These are phyloP conservation scores for Penicillium alfredii DNA, from an alignment of 495 filamentous ascomycete species.

Conservation along the genomic window DNA sequence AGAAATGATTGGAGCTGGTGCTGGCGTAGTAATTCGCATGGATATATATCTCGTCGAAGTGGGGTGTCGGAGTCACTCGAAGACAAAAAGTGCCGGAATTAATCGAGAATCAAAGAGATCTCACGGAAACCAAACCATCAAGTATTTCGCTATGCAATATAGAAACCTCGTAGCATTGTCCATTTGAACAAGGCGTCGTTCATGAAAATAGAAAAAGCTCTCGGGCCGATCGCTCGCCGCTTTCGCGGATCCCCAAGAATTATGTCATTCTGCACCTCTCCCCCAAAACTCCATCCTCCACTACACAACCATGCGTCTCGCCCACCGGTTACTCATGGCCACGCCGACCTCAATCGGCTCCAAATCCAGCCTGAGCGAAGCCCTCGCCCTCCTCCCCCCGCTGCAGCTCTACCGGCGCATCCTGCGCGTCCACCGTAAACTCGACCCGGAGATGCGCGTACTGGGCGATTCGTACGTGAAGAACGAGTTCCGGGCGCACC, in stretches of 20 bases:
- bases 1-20: too few species aligned
- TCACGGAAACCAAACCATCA: too few species aligned
- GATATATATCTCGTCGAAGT: too few species aligned
- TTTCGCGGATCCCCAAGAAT: conserved; percentile 21
- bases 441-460: conserved; percentile 67
- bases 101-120: too few species aligned
- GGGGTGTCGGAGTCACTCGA: conserved; percentile 1
- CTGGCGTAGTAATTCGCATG: too few species aligned
- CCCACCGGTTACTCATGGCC: conserved; percentile 40
- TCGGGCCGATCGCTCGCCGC: conserved; percentile 26
- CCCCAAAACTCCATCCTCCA: conserved; percentile 3
- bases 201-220: conserved; percentile 2
- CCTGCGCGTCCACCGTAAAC: conserved; percentile 76
- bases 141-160: too few species aligned
- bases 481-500: conserved; percentile 80
- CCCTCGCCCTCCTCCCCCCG: conserved; percentile 79
- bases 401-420: conserved; percentile 85
- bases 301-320: conserved; percentile 27
- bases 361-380: conserved; percentile 48
- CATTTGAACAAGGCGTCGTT: too few species aligned
- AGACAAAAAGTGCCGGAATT: too few species aligned
- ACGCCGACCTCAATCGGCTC: conserved; percentile 42
- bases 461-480: conserved; percentile 90
- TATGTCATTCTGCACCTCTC: conserved; percentile 22
- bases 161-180: too few species aligned